phyloP scores from a whole-genome alignment of 75 land plant species.

The Picea glauca region DNA sequence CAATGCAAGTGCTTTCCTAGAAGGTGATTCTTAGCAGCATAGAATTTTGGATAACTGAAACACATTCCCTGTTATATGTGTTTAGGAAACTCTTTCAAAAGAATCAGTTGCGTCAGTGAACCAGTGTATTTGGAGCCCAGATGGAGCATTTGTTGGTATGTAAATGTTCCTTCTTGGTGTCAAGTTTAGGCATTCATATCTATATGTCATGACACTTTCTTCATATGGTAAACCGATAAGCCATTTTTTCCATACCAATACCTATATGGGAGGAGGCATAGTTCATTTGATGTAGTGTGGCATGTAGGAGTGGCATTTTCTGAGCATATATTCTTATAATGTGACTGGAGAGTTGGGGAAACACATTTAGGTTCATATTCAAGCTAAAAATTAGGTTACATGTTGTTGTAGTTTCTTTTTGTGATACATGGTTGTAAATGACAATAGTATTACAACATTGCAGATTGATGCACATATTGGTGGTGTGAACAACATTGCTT shows the following conservation, averaged over 20 bases:
- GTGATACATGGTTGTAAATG: background rate
- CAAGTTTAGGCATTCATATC: too few species aligned
- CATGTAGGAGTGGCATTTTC: conserved; percentile 82
- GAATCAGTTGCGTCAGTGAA: conserved; percentile 72
- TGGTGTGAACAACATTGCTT: conserved; percentile 77
- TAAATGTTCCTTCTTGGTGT: too few species aligned
- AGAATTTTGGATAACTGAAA: background rate
- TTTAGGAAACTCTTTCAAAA: conserved; percentile 44
- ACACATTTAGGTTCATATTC: conserved; percentile 51
- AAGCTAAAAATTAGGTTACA: background rate
- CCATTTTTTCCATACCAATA: too few species aligned
- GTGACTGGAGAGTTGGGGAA: conserved; percentile 52
- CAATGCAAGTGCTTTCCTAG: background rate
- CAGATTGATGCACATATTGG: conserved; percentile 83
- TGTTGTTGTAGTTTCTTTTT: background rate
- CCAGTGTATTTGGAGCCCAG: conserved; percentile 76
- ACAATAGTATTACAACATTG: background rate
- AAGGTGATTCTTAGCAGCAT: background rate
- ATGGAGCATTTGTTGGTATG: conserved; percentile 32
- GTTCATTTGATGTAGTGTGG: too few species aligned
- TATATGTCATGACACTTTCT: too few species aligned
- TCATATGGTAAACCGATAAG: too few species aligned
- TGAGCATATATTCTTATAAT: conserved; percentile 77
- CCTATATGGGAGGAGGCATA: too few species aligned
- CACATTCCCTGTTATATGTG: too few species aligned